Percentiles rank a stretch among this genome's conserved stretches.
Conservation (phyloP, 805 yeast species). For the Tetrapisispora iriomotensis region DNA sequence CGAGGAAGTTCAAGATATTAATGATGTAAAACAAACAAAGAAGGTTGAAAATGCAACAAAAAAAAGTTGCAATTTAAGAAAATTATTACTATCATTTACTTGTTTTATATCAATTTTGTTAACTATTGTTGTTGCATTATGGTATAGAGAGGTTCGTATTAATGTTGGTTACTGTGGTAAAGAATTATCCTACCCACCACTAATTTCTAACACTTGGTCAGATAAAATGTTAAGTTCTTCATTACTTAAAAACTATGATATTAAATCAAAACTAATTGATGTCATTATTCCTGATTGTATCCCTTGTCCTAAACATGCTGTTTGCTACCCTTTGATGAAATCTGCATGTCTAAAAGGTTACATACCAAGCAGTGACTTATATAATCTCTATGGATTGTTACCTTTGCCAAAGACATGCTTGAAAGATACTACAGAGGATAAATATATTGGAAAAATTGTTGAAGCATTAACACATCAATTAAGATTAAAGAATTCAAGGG, state of each 20-base stretch:
- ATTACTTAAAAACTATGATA: not conserved
- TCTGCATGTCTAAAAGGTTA: constrained; percentile 59
- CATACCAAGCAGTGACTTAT: constrained; percentile 31
- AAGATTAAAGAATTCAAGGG: constrained; percentile 52
- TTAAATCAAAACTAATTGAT: not conserved
- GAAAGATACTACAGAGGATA: constrained; percentile 58
- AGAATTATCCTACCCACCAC: constrained; percentile 30
- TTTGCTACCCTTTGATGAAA: constrained; percentile 49
- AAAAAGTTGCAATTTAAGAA: not conserved
- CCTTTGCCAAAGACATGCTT: constrained; percentile 58
- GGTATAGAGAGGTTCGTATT: constrained; percentile 55
- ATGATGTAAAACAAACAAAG: not conserved
- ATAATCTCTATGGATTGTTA: constrained; percentile 38
- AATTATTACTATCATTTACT: not conserved
- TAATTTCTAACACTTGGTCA: not conserved
- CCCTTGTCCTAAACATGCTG: constrained; percentile 70
- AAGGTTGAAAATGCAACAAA: not conserved
- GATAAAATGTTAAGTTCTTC: not conserved
- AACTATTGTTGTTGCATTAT: constrained; percentile 28
- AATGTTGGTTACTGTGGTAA: constrained; percentile 66
- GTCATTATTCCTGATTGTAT: constrained; percentile 47
- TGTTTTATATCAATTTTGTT: not conserved
- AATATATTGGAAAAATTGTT: constrained; percentile 52
- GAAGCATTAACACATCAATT: constrained; percentile 51
- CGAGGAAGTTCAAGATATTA: not conserved